Conservation (phyloP, 176 grass and related monocot genomes). For the sorghum (Sorghum bicolor) region Sorghum_bicolor_NCBIv3 NC_012875.2:56122501-56123000, state of each 20-base stretch:
- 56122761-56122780: not conserved
- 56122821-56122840: not conserved
- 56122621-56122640: not conserved
- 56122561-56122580: constrained; percentile 28
- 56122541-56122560: constrained; percentile 22
- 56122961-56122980: not conserved
- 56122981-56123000: not conserved
- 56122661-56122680: constrained; percentile 6
- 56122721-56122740: not conserved
- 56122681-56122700: constrained; percentile 18
- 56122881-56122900: not conserved
- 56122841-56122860: not conserved
- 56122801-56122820: not conserved
- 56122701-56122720: not conserved
- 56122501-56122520: not conserved
- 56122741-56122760: constrained; percentile 1
- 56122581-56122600: not conserved
- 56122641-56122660: not conserved
- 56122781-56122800: not conserved
- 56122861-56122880: not conserved
- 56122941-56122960: not conserved
- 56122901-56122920: not conserved
- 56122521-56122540: not conserved
- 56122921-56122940: not conserved
- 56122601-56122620: constrained; percentile 27